Percentiles rank a stretch among this genome's conserved stretches.
phyloP scores from a whole-genome alignment of 179 eudicot species.

The Spergularia azorica region DNA sequence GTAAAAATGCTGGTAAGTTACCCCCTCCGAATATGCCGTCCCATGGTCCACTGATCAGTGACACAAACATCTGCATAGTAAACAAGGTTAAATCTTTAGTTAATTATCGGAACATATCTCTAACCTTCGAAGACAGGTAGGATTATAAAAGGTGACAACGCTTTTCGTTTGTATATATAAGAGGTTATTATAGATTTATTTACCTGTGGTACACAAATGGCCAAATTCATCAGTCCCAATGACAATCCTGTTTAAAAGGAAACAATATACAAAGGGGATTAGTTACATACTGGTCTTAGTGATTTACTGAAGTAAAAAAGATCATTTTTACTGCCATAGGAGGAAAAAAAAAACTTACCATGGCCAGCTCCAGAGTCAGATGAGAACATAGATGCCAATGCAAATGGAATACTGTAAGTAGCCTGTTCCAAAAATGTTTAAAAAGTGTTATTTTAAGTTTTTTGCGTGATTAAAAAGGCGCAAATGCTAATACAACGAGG shows the following conservation, averaged over 20 bases:
- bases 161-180: too few relatives aligned
- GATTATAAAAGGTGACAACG: too few relatives aligned
- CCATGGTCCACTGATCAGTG: conserved; percentile 47
- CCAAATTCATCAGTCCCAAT: conserved; percentile 48
- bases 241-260: conserved; percentile 31
- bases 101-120: too few relatives aligned
- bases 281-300: background rate
- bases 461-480: too few relatives aligned
- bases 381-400: conserved; percentile 47
- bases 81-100: too few relatives aligned
- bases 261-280: background rate
- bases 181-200: background rate
- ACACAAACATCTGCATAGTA: conserved; percentile 43
- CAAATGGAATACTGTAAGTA: conserved; percentile 47
- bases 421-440: conserved; percentile 28
- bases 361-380: conserved; percentile 43
- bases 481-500: too few relatives aligned
- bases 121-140: too few relatives aligned
- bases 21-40: conserved; percentile 54
- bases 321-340: background rate
- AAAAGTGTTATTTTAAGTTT: background rate
- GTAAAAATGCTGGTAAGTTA: conserved; percentile 51
- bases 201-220: conserved; percentile 54
- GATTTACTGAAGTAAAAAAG: background rate
- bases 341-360: conserved; percentile 23